Conservation (phyloP, 257 asterid genomes). For the Rubia yunnanensis region DNA sequence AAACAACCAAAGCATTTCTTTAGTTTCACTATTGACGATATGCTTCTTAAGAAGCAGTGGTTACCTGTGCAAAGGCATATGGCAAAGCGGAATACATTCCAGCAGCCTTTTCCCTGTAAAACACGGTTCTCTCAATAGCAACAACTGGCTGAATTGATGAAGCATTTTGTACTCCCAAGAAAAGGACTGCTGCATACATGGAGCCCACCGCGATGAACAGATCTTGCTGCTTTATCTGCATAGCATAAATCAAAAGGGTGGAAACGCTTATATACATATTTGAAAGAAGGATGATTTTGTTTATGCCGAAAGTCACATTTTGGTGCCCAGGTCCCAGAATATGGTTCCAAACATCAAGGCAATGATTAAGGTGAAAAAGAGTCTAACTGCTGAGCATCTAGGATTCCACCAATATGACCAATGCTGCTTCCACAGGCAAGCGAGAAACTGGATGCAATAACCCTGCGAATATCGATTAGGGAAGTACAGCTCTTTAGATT, state of each 20-base stretch:
- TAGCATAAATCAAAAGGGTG: neutral
- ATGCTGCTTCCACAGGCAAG: constrained; percentile 78
- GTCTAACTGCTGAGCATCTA: constrained; percentile 60
- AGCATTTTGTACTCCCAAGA: constrained; percentile 63
- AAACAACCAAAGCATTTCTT: too few relatives aligned
- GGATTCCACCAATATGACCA: constrained; percentile 81
- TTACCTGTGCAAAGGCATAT: constrained; percentile 75
- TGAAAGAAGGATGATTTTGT: too few relatives aligned
- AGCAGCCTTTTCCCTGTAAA: constrained; percentile 83
- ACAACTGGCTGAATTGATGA: constrained; percentile 74
- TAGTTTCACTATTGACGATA: too few relatives aligned
- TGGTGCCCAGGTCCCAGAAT: constrained; percentile 65
- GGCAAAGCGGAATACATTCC: constrained; percentile 91
- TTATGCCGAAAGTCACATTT: constrained; percentile 27
- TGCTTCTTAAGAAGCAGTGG: neutral
- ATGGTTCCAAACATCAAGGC: constrained; percentile 71
- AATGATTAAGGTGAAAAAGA: constrained; percentile 52
- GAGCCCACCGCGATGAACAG: constrained; percentile 79
- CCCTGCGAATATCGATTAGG: constrained; percentile 47
- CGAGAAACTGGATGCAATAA: constrained; percentile 54
- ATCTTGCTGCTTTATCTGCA: constrained; percentile 49
- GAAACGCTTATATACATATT: too few relatives aligned
- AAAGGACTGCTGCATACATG: constrained; percentile 66
- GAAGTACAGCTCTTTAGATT: constrained; percentile 47
- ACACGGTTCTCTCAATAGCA: constrained; percentile 69